A percentile compares a stretch with the other conserved stretches of the same genome.
Conservation (phyloP, 495 filamentous ascomycete species). For the Cairneyella variabilis region DNA sequence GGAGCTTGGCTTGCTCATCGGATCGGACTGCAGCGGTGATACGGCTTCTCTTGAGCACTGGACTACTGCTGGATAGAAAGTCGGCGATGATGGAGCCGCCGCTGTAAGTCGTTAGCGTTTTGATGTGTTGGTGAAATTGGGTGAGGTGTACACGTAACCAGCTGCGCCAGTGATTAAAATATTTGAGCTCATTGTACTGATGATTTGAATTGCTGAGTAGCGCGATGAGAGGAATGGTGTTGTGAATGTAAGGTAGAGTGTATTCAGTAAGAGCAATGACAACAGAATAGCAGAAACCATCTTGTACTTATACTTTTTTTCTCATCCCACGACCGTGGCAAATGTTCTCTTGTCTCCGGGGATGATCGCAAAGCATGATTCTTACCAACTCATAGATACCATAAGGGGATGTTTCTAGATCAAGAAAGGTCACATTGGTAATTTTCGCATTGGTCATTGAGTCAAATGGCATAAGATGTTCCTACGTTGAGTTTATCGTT, state of each 20-base stretch:
- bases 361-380: slow-evolving; percentile 21
- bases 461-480: slow-evolving; percentile 20
- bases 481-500: slow-evolving; percentile 21
- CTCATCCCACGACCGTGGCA: slow-evolving; percentile 17
- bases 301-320: slow-evolving; percentile 22
- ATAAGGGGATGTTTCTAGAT: slow-evolving; percentile 21
- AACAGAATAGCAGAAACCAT: slow-evolving; percentile 21
- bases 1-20: slow-evolving; percentile 26
- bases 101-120: slow-evolving; percentile 24
- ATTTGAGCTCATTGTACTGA: slow-evolving; percentile 23
- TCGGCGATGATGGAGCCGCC: slow-evolving; percentile 29
- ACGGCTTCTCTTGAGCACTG: slow-evolving; percentile 19
- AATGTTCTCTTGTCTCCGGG: slow-evolving; percentile 21
- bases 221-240: slow-evolving; percentile 20
- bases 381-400: slow-evolving; percentile 21
- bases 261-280: slow-evolving; percentile 17
- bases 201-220: slow-evolving; percentile 20
- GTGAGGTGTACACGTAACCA: slow-evolving; percentile 30
- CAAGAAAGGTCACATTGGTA: slow-evolving; percentile 20
- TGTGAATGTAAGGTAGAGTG: slow-evolving; percentile 18
- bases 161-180: slow-evolving; percentile 32
- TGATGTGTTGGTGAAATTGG: slow-evolving; percentile 10
- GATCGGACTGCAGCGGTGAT: slow-evolving; percentile 28
- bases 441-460: slow-evolving; percentile 21
- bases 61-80: slow-evolving; percentile 22